A percentile compares a stretch with the other conserved stretches of the same genome.
These are phyloP conservation scores for Trichocladium uniseriatum DNA, from an alignment of 495 filamentous ascomycete species.

Conservation along the genomic window DNA sequence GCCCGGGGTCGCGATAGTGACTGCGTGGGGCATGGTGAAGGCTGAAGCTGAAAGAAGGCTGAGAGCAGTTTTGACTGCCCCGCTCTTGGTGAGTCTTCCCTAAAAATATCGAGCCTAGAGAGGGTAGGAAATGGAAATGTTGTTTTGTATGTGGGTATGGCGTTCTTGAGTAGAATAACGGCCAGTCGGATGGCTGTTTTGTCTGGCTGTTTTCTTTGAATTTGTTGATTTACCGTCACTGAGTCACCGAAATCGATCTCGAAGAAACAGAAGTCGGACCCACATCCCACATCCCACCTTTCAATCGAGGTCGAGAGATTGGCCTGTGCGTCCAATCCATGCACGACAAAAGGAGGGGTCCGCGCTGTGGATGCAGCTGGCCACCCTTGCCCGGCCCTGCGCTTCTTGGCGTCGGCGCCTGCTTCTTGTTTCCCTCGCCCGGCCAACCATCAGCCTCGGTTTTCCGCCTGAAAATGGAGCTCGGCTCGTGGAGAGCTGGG, in stretches of 20 bases:
- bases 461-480: slow-evolving; percentile 22
- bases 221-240: neutral
- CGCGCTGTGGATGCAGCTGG: neutral
- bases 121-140: too few relatives aligned
- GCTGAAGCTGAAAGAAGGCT: too few relatives aligned
- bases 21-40: slow-evolving; percentile 14
- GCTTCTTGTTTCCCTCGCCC: slow-evolving; percentile 13
- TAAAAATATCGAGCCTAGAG: too few relatives aligned
- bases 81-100: too few relatives aligned
- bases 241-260: slow-evolving; percentile 4
- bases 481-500: slow-evolving; percentile 14
- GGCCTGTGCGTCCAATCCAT: neutral
- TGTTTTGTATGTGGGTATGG: too few relatives aligned
- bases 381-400: neutral
- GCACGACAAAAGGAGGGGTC: neutral
- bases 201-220: neutral
- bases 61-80: too few relatives aligned
- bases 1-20: slow-evolving; percentile 54
- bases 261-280: neutral
- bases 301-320: neutral
- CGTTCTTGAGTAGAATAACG: too few relatives aligned
- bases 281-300: slow-evolving; percentile 10
- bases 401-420: slow-evolving; percentile 15
- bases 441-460: slow-evolving; percentile 31
- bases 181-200: too few relatives aligned